phyloP scores from a whole-genome alignment of 2,329 filamentous ascomycete species.

The Diplodia intermedia region DNA sequence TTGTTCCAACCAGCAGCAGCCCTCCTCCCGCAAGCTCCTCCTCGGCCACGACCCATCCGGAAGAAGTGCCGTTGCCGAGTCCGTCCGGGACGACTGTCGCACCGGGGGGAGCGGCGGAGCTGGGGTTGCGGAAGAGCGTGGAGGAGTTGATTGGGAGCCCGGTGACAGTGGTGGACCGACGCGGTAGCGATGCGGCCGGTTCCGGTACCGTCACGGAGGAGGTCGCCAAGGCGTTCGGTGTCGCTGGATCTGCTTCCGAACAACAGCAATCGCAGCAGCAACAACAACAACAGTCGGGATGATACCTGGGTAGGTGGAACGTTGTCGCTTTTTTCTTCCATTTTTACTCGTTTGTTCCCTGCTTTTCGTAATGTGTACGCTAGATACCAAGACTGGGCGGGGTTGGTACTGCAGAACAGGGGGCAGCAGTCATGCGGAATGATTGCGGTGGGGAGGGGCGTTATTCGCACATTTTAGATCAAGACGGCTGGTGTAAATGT shows the following conservation, averaged over 20 bases:
- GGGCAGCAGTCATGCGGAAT: background rate
- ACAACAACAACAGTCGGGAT: background rate
- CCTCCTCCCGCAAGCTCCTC: background rate
- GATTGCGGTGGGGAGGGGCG: background rate
- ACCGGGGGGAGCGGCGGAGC: background rate
- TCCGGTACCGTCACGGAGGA: background rate
- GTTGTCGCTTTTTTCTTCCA: background rate
- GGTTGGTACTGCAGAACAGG: slow-evolving; percentile 7
- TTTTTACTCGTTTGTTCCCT: background rate
- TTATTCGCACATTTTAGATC: slow-evolving; percentile 7
- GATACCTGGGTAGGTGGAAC: background rate
- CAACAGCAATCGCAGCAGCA: background rate
- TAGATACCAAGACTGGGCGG: slow-evolving; percentile 19
- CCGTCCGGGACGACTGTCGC: background rate
- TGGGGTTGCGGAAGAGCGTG: slow-evolving; percentile 18
- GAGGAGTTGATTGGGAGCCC: slow-evolving; percentile 20
- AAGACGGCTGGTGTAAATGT: background rate
- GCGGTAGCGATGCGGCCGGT: background rate
- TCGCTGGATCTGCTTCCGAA: background rate
- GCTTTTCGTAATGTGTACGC: background rate
- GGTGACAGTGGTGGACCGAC: background rate
- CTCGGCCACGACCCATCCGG: background rate
- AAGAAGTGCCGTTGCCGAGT: slow-evolving; percentile 5
- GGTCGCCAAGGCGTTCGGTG: slow-evolving; percentile 4
- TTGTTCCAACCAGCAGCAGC: background rate